Evolutionary conservation across 257 asterid species (phyloP).

Genomic region (Solanum virginianum): DNA sequence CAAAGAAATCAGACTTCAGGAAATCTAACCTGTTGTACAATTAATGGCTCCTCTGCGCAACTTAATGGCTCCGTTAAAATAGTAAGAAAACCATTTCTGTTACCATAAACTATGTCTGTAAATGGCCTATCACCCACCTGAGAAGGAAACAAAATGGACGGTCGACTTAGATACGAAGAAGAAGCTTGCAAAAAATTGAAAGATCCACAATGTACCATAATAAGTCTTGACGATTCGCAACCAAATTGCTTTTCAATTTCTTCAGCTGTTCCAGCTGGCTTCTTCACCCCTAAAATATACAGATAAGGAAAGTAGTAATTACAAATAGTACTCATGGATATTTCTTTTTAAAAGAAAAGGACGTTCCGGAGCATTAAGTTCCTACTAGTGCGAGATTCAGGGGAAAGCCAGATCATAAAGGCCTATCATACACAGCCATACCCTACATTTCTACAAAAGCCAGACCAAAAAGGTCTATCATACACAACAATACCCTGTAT

Average conservation of each 20-base stretch:
- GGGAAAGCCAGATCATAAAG: neutral
- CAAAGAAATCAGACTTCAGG: neutral
- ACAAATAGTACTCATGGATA: neutral
- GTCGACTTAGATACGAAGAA: neutral
- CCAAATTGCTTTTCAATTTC: constrained; percentile 78
- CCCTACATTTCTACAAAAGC: neutral
- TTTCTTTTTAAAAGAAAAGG: neutral
- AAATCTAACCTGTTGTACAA: constrained; percentile 62
- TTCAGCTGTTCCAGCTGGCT: constrained; percentile 89
- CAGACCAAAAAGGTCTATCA: neutral
- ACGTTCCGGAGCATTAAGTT: neutral
- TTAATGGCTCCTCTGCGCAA: constrained; percentile 68
- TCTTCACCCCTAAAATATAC: constrained; percentile 46
- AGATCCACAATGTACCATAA: constrained; percentile 38
- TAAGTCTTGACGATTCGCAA: constrained; percentile 70
- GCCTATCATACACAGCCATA: neutral
- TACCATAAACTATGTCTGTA: constrained; percentile 84
- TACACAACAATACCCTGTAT: neutral
- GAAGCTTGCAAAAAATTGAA: neutral
- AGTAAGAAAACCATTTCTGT: constrained; percentile 75
- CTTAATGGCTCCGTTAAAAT: constrained; percentile 78
- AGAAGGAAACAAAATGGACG: constrained; percentile 7
- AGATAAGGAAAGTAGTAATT: constrained; percentile 6
- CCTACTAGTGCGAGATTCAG: neutral
- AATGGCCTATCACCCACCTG: constrained; percentile 99